Evolutionary conservation across 345 rosid genomes (phyloP).

Genomic region (Balakata baccata): DNA sequence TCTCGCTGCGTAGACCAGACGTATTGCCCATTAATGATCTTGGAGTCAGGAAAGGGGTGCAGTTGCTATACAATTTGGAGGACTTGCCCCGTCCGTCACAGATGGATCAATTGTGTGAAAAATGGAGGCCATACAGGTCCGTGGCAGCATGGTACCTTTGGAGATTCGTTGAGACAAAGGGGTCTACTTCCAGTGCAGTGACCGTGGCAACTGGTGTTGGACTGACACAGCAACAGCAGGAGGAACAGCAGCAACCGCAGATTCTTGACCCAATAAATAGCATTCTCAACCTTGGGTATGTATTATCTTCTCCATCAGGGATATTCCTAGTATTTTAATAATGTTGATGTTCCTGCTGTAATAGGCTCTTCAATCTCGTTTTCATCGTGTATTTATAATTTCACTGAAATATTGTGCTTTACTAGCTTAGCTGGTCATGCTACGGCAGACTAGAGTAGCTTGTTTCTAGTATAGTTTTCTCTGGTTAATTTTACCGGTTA

Average conservation of each 20-base stretch:
- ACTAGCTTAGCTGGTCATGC: not conserved
- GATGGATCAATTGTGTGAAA: constrained; percentile 84
- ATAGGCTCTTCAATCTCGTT: not conserved
- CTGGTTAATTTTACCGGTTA: no score
- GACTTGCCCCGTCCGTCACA: constrained; percentile 92
- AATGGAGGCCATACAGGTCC: constrained; percentile 96
- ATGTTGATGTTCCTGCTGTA: not conserved
- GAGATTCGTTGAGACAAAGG: constrained; percentile 76
- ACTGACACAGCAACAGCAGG: constrained; percentile 51
- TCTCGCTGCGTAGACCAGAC: constrained; percentile 93
- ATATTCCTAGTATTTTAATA: not conserved
- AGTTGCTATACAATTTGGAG: constrained; percentile 62
- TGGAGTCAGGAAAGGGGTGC: constrained; percentile 87
- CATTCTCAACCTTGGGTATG: constrained; percentile 80
- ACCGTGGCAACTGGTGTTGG: constrained; percentile 50
- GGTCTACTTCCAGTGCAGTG: constrained; percentile 59
- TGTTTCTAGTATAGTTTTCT: not conserved
- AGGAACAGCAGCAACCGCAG: constrained; percentile 57
- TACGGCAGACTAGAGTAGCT: not conserved
- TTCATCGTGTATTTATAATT: not conserved
- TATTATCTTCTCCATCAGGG: constrained; percentile 26
- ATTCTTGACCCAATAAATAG: constrained; percentile 82
- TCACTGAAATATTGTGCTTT: not conserved
- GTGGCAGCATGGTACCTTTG: constrained; percentile 92
- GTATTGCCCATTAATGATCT: constrained; percentile 91